These are phyloP conservation scores for Argentina anserina DNA, from an alignment of 306 rosid species.

Conservation along the genomic window DNA sequence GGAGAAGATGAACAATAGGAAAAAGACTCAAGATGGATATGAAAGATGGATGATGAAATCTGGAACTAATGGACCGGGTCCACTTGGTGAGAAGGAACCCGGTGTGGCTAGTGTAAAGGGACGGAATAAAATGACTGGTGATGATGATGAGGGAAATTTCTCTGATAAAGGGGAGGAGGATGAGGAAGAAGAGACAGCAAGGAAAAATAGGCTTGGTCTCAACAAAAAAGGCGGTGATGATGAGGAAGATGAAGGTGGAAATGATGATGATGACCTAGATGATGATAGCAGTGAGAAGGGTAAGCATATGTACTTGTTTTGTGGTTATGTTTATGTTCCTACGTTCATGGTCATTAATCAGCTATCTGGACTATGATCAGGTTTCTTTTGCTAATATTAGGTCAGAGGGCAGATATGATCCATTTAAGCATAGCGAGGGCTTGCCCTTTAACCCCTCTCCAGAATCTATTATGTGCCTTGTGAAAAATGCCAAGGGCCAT, in stretches of 20 bases:
- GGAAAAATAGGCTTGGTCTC: slow-evolving; percentile 70
- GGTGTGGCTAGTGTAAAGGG: slow-evolving; percentile 54
- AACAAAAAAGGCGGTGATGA: slow-evolving; percentile 61
- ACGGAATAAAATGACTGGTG: slow-evolving; percentile 48
- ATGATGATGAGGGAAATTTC: slow-evolving; percentile 68
- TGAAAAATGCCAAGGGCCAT: neutral
- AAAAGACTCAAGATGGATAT: slow-evolving; percentile 97
- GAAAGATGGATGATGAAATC: slow-evolving; percentile 99
- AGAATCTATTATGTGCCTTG: neutral
- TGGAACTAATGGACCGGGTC: slow-evolving; percentile 83
- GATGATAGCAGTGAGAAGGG: slow-evolving; percentile 86
- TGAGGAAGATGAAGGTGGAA: slow-evolving; percentile 78
- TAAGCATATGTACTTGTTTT: slow-evolving; percentile 19
- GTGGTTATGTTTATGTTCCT: neutral
- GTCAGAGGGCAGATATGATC: neutral
- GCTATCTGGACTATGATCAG: neutral
- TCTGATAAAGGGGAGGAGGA: slow-evolving; percentile 96
- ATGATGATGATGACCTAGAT: slow-evolving; percentile 80
- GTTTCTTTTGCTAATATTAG: neutral
- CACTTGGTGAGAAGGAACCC: slow-evolving; percentile 80
- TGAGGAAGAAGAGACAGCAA: slow-evolving; percentile 73
- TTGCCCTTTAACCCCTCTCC: neutral
- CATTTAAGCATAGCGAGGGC: neutral
- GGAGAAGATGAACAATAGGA: slow-evolving; percentile 91
- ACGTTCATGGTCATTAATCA: neutral